Evolutionary conservation across 495 filamentous ascomycete species (phyloP), one percentile per base, ranked within the genome.

Genomic region (Tuber melanosporum): DNA sequence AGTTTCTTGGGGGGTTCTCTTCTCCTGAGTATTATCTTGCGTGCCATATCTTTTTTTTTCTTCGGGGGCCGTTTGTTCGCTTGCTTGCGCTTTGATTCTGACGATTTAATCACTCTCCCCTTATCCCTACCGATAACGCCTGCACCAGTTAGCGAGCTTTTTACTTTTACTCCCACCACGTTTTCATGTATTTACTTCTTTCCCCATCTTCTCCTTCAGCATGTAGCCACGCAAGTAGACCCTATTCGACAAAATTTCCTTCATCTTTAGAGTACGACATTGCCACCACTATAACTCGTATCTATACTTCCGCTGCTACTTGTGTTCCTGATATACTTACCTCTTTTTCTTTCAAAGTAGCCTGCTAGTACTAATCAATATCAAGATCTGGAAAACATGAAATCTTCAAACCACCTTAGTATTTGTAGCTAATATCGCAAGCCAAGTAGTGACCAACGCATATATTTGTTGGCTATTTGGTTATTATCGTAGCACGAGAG

Each of bases 1-100:
- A 2, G 49, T 79, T 6, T 41, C 32, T 43, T 12, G 22, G 52
- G 74, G 71, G 0, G 71, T 76, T 41, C 52, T 78, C 42, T 15
- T 77, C 19, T 66, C 46, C 66, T 71, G 36, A 71, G 44, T 41
- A 26, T n/a, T 57, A n/a, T 26, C n/a, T 46, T 41, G 45, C n/a
- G 6, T 75, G 62, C 36, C 1, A 32, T 57, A n/a, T 32, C 32
- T 73, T 52, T 62, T 22, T 74, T 36, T 74, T 20, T n/a, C n/a
- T 62, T 14, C 36, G 47, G 10, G 73, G 73, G 36, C 32, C 4
- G 32, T 42, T 44, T 52, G 32, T 26, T 9, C 62, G 42, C 8
- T 41, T 47, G 12, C 49, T 44, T 62, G 19, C 36, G 17, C n/a
- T 39, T n/a, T 66, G 39, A 72, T 46, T 19, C 4, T 26, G 36